Conservation (phyloP, 169 alveolate genomes). For the Plasmodium knowlesi region DNA sequence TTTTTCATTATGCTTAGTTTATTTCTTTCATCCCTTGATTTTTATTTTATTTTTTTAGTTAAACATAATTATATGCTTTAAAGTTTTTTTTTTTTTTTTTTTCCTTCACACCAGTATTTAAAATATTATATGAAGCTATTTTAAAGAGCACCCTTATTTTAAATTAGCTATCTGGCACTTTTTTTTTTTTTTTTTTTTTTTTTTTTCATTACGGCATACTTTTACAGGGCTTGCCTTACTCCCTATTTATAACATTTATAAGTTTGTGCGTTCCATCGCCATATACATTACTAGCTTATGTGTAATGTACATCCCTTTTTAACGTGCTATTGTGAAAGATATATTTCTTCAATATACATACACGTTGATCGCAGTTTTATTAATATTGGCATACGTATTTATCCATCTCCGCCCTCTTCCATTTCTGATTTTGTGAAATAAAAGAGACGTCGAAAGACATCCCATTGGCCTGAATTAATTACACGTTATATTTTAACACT, state of each 20-base stretch:
- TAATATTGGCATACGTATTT: background rate
- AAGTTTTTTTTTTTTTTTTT: background rate
- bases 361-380: background rate
- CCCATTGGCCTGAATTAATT: background rate
- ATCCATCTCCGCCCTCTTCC: background rate
- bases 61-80: background rate
- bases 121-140: background rate
- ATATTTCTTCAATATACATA: background rate
- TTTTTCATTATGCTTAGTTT: background rate
- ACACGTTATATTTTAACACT: background rate
- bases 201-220: background rate
- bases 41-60: background rate
- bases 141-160: background rate
- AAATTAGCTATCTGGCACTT: background rate
- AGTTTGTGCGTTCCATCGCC: background rate
- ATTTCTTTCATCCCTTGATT: background rate
- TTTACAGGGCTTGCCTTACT: background rate
- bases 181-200: background rate
- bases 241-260: background rate
- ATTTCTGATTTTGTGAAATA: background rate
- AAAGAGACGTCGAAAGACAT: background rate
- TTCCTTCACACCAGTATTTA: background rate
- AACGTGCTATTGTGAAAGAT: background rate
- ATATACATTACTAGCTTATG: background rate
- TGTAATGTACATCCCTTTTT: background rate